Evolutionary conservation across 2,329 filamentous ascomycete genomes (phyloP), one percentile per base, ranked within the genome.

Genomic region (Arthrobotrys sinensis): DNA sequence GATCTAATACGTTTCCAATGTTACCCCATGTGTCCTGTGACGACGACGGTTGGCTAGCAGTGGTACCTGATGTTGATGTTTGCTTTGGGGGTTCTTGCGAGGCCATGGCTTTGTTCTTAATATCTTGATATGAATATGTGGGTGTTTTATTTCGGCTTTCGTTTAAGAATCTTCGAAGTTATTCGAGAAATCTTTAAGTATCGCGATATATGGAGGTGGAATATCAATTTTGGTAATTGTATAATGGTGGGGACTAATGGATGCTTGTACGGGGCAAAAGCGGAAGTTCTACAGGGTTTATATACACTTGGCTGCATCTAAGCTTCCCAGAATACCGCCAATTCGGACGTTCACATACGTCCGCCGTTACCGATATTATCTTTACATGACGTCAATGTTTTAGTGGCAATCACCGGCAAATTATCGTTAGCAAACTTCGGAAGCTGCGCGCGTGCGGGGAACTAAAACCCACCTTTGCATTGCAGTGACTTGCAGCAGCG

Each of bases 1-100:
- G 67, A 10, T 77, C 73, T 34, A 67, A 16, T 10, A 71, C 38
- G 3, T 62, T 38, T 45, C 67, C 4, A 6, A 71, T 19, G 32
- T 57, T 40, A 21, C 34, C 24, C 5, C 60, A 53, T 8, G 3
- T 2, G 48, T 2, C 53, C 34, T 19, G 16, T 60, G 60, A 40
- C 2, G 48, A 52, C n/a, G 50, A 7, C 7, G 48, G 8, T 36
- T 46, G 12, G 1, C 32, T n/a, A 2, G 34, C 19, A 14, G 43
- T 48, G 12, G 53, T 24, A 21, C 19, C 34, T 48, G n/a, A n/a
- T n/a, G n/a, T n/a, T n/a, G n/a, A n/a, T n/a, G 69, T 7, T 40
- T 6, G 8, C 14, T 36, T 21, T 40, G 70, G 70, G 12, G 70
- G 62, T 40, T 16, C 2, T 55, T 24, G 24, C 3, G 62, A 16